Evolutionary conservation across 305 asterid species (phyloP), one percentile per base, ranked within the genome.

Genomic region (Nicotiana rustica): DNA sequence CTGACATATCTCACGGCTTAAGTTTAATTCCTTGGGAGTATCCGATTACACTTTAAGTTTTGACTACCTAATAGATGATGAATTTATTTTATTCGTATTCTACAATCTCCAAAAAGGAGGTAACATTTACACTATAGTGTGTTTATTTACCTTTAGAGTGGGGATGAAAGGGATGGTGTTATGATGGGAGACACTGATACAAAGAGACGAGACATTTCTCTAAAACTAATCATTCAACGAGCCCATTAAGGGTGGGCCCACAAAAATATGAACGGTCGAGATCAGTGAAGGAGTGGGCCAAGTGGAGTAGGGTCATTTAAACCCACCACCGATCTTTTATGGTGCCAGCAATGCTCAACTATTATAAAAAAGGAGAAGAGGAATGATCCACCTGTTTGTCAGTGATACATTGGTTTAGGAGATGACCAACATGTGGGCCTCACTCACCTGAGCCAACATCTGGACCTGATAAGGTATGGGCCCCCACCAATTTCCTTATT

Each of bases 381-480:
- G 85, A 85, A 87, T 79, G 87, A 86, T 86, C 86, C 88, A 88
- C 88, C 88, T 86, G 85, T 78, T 87, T 87, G 86, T 86, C 86
- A 87, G 82, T 77, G 83, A 82, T 68, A 85, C 83, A 83, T 64
- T 84, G 82, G 83, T 86, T 87, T 69, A 85, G 88, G 83, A 85
- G 87, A 82, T 87, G 83, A 76, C 90, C 89, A 60, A 87, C 97
- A 90, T 83, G 93, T 88, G 92, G 97, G 91, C 89, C 94, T 84
- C 90, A 88, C 91, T 0, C 89, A 92, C 92, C 97, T 91, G 94
- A 90, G 87, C 90, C 90, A 89, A 90, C 91, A 88, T 93, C 92
- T 91, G 93, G 92, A 87, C 69, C 88, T 86, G 94, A 92, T 93
- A 91, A 92, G 93, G 91, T 87, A 86, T 89, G 97, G 94, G 92